Evolutionary conservation across 108 stramenopile species (phyloP).

Genomic region (Skeletonema costatum): DNA sequence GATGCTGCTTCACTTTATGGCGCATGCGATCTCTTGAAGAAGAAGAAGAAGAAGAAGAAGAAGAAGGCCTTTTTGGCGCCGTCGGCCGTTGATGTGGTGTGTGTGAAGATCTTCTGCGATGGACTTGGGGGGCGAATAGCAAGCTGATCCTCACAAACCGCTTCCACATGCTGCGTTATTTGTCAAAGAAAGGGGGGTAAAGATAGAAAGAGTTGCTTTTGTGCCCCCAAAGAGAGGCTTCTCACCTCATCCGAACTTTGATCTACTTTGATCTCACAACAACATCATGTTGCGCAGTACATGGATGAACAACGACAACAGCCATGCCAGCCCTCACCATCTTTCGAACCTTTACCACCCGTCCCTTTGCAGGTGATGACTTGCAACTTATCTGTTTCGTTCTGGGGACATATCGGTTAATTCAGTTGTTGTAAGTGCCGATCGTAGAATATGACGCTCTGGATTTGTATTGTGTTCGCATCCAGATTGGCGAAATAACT

Average conservation of each 20-base stretch:
- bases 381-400: constrained; percentile 33
- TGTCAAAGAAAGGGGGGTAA: neutral
- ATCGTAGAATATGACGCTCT: neutral
- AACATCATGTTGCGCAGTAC: neutral
- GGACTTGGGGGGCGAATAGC: too few species aligned
- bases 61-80: too few species aligned
- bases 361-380: constrained; percentile 47
- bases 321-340: constrained; percentile 44
- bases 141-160: too few species aligned
- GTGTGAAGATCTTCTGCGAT: too few species aligned
- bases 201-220: neutral
- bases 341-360: constrained; percentile 35
- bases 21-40: too few species aligned
- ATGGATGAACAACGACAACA: neutral
- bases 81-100: too few species aligned
- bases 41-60: too few species aligned
- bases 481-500: too few species aligned
- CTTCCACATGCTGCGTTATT: neutral
- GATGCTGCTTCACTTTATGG: neutral
- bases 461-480: neutral
- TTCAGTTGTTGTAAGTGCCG: constrained; percentile 25
- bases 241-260: neutral
- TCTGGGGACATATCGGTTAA: constrained; percentile 22
- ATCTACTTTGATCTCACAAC: neutral
- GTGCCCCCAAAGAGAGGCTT: neutral